A percentile compares a stretch with the other conserved stretches of the same genome.
These are phyloP conservation scores for Inga oerstediana DNA, from an alignment of 306 rosid species.

Conservation along the genomic window DNA sequence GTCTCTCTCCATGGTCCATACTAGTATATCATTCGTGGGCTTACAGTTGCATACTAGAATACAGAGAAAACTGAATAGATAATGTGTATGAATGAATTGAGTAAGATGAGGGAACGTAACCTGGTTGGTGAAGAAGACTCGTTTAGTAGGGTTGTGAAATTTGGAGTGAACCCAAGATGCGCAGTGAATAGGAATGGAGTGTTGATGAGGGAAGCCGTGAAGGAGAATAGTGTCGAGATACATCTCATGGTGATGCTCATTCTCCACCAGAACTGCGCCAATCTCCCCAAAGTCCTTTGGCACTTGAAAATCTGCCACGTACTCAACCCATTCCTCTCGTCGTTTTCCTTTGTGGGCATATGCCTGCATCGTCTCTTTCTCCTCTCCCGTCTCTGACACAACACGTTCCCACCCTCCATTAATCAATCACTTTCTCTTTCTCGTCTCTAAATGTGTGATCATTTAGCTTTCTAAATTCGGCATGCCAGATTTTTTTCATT, in stretches of 20 bases:
- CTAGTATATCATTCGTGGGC: too few relatives aligned
- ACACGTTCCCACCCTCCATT: neutral
- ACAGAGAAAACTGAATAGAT: too few relatives aligned
- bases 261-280: conserved; percentile 70
- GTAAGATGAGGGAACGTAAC: conserved; percentile 21
- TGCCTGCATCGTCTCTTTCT: conserved; percentile 51
- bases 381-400: conserved; percentile 53
- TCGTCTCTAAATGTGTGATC: too few relatives aligned
- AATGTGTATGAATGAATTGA: too few relatives aligned
- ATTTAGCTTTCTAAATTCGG: too few relatives aligned
- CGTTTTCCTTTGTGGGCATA: conserved; percentile 52
- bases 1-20: too few relatives aligned
- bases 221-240: conserved; percentile 53
- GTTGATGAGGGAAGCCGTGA: conserved; percentile 38
- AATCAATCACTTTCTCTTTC: too few relatives aligned
- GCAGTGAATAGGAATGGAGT: conserved; percentile 43
- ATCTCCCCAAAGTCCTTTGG: conserved; percentile 60
- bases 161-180: conserved; percentile 73
- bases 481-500: neutral
- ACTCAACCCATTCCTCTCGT: conserved; percentile 36
- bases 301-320: conserved; percentile 52
- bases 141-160: conserved; percentile 48
- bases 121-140: conserved; percentile 68
- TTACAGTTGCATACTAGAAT: too few relatives aligned
- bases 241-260: conserved; percentile 79